Evolutionary conservation across 306 rosid genomes (phyloP), one percentile per base, ranked within the genome.

Genomic region (Hylodesmum podocarpum): DNA sequence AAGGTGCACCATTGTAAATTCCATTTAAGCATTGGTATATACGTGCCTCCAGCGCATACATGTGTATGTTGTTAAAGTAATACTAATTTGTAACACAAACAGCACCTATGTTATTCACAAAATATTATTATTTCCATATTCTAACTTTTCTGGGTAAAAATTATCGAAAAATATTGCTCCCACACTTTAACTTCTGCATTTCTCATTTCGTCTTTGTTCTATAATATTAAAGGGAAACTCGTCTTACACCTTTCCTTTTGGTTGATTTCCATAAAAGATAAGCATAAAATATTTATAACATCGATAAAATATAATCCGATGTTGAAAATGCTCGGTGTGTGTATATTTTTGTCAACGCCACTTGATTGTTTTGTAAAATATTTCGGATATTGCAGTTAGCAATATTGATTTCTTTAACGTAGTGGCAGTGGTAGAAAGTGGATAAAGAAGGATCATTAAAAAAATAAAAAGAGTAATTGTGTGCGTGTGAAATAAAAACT

Each of bases 401-500:
- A 34, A 34, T 63, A 6, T 34, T 34, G 27, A 63, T 63, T 63
- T 34, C 9, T 66, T 44, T 44, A 37, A 11, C 37, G 29, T 49
- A 51, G 66, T 49, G 73, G 54, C 7, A 69, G 66, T 49, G 73
- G 54, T 4, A 69, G 59, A 49, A 29, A 69, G 59, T 69, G 61
- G 61, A 47, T 47, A 31, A 29, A 69, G 29, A 69, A 69, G 18
- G 29, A 46, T 11, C 34, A 29, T 68, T 8, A 25, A 15, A 43
- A 5, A n/a, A n/a, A 29, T n/a, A n/a, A 11, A 44, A 2, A 29
- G 0, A 47, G 11, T 44, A 28, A 28, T 11, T 13, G 12, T 13
- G 68, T 4, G 11, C 8, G 27, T 62, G 44, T 9, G 6, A 51
- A 13, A 51, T 2, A 19, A 8, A 51, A 46, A 46, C 1, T 19